Conservation (phyloP, 805 yeast genomes). For the Hanseniaspora hatyaiensis region DNA sequence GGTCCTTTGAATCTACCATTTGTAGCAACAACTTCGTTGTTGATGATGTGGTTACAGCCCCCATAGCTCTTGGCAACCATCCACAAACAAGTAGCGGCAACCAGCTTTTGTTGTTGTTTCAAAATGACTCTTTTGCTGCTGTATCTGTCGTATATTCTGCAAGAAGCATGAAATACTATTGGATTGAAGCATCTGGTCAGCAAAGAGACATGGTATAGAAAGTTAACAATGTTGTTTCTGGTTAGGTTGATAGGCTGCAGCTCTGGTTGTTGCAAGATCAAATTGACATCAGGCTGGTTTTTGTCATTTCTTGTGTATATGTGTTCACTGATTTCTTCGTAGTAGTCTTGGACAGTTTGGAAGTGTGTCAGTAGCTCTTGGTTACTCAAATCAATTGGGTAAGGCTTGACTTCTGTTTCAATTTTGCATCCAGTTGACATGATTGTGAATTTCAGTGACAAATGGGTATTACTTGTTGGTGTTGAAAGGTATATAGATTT, state of each 20-base stretch:
- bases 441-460: not conserved
- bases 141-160: conserved; percentile 77
- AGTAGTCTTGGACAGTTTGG: conserved; percentile 39
- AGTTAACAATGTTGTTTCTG: conserved; percentile 66
- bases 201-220: conserved; percentile 58
- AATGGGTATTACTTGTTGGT: too few species aligned
- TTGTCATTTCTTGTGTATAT: conserved; percentile 30
- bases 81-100: conserved; percentile 88
- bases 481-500: too few species aligned
- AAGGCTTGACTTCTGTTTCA: conserved; percentile 36
- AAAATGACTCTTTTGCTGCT: conserved; percentile 77
- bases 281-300: conserved; percentile 43
- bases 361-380: conserved; percentile 41
- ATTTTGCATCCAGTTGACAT: conserved; percentile 10
- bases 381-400: conserved; percentile 40
- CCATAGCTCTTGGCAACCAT: conserved; percentile 77
- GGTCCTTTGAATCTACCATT: conserved; percentile 59
- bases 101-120: conserved; percentile 77
- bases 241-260: conserved; percentile 48
- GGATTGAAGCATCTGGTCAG: conserved; percentile 52
- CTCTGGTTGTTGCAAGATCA: conserved; percentile 83
- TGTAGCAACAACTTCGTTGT: conserved; percentile 36
- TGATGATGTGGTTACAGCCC: conserved; percentile 57
- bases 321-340: conserved; percentile 37
- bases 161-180: conserved; percentile 53